Conservation (phyloP, 306 rosid genomes). For the Styphnolobium japonicum region DNA sequence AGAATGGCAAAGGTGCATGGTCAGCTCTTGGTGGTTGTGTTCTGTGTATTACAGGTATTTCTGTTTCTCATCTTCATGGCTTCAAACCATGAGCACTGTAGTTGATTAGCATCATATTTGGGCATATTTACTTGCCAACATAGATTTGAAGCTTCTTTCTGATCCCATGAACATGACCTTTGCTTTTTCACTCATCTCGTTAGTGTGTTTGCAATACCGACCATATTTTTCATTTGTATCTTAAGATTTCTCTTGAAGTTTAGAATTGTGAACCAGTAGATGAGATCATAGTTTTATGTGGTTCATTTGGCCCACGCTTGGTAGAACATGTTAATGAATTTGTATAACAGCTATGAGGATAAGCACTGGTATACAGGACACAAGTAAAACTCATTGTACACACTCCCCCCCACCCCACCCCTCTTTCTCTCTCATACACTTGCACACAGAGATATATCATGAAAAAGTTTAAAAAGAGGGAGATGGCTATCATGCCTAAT, state of each 20-base stretch:
- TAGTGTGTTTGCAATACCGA: neutral
- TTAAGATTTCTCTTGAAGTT: neutral
- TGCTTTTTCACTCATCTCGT: neutral
- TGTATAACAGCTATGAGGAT: neutral
- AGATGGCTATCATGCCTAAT: neutral
- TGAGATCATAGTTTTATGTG: neutral
- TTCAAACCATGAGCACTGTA: neutral
- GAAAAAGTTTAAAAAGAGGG: neutral
- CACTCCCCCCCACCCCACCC: neutral
- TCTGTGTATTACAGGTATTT: constrained; percentile 88
- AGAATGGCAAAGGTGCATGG: constrained; percentile 67
- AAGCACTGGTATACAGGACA: neutral
- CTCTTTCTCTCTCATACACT: neutral
- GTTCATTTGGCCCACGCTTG: neutral
- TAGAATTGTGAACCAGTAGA: neutral
- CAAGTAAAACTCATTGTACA: neutral
- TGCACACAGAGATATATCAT: neutral
- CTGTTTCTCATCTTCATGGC: constrained; percentile 18
- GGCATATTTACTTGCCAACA: neutral
- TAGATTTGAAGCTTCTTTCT: neutral
- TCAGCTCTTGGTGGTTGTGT: constrained; percentile 98
- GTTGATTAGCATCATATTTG: neutral
- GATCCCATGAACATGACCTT: neutral
- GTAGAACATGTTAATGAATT: neutral
- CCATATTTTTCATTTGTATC: neutral